These are phyloP conservation scores for Aspergillus hancockii DNA, from an alignment of 495 filamentous ascomycete genomes.

Conservation along the genomic window DNA sequence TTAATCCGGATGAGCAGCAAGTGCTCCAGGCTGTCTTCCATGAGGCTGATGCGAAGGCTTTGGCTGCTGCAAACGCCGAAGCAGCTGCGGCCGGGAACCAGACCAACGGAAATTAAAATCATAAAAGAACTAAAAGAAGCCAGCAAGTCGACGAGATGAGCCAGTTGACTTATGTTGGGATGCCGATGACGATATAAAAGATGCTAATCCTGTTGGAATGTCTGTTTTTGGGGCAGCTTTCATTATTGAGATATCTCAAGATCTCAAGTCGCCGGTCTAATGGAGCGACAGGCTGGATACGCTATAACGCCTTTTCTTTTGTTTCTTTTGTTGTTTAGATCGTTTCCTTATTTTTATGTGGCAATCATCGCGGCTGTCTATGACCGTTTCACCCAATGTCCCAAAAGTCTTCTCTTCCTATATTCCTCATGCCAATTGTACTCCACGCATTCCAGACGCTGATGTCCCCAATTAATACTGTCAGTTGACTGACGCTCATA, in stretches of 20 bases:
- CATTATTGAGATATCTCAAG: conserved; percentile 6
- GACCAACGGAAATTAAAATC: conserved; percentile 37
- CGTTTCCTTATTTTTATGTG: conserved; percentile 4
- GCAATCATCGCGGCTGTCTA: conserved; percentile 6
- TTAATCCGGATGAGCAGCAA: conserved; percentile 78
- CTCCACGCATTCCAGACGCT: conserved; percentile 12
- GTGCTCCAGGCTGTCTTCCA: conserved; percentile 78
- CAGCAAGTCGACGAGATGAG: conserved; percentile 21
- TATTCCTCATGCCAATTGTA: conserved; percentile 11
- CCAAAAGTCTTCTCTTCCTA: conserved; percentile 4
- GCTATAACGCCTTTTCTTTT: conserved; percentile 14
- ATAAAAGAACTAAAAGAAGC: conserved; percentile 5
- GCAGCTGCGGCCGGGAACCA: conserved; percentile 39
- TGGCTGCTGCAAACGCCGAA: conserved; percentile 43
- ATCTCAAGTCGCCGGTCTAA: conserved; percentile 1
- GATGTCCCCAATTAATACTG: conserved; percentile 13
- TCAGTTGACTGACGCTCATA: conserved; percentile 7
- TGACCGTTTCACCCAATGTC: conserved; percentile 5
- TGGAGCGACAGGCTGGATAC: conserved; percentile 14
- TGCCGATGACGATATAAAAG: conserved; percentile 16
- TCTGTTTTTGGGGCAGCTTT: conserved; percentile 9
- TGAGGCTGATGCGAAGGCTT: conserved; percentile 68
- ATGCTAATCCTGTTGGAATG: conserved; percentile 8
- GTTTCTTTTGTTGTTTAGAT: conserved; percentile 19
- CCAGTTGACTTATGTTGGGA: conserved; percentile 17